These are phyloP conservation scores for Populus hybrid DNA, from an alignment of 441 rosid species.

Conservation along the genomic window DNA sequence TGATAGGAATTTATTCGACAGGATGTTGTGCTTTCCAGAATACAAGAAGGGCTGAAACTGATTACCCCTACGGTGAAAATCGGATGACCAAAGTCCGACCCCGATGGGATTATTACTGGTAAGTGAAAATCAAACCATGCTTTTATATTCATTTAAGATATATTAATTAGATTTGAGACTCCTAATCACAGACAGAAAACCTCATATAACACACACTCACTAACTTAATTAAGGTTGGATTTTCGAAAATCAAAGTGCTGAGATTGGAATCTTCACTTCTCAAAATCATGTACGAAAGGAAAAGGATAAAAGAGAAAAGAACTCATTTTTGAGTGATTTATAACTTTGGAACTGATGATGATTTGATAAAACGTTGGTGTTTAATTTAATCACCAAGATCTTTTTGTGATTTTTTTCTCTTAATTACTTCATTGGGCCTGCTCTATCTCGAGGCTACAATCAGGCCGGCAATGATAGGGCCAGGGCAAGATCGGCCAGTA, in stretches of 20 bases:
- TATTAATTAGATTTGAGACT: too few species aligned
- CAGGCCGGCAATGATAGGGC: background rate
- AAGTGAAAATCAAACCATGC: constrained; percentile 15
- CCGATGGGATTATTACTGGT: constrained; percentile 84
- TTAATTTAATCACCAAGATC: too few species aligned
- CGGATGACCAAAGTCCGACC: constrained; percentile 78
- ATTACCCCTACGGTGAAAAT: constrained; percentile 65
- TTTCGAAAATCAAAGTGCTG: too few species aligned
- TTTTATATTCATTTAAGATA: too few species aligned
- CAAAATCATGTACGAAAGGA: background rate
- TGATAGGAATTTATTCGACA: constrained; percentile 61
- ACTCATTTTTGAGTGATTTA: background rate
- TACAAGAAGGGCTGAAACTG: constrained; percentile 56
- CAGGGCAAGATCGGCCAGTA: background rate
- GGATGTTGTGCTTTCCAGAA: constrained; percentile 88
- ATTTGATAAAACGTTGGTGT: background rate
- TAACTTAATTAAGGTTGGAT: background rate
- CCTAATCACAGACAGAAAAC: background rate
- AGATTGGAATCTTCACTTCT: too few species aligned
- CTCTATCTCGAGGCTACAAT: background rate
- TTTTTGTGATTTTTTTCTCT: background rate
- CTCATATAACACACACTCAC: background rate
- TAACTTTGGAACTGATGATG: background rate
- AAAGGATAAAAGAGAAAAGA: background rate
- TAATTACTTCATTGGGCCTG: background rate